Evolutionary conservation across 805 yeast genomes (phyloP), one percentile per base, ranked within the genome.

Genomic region (Nakazawaea anatomiae): DNA sequence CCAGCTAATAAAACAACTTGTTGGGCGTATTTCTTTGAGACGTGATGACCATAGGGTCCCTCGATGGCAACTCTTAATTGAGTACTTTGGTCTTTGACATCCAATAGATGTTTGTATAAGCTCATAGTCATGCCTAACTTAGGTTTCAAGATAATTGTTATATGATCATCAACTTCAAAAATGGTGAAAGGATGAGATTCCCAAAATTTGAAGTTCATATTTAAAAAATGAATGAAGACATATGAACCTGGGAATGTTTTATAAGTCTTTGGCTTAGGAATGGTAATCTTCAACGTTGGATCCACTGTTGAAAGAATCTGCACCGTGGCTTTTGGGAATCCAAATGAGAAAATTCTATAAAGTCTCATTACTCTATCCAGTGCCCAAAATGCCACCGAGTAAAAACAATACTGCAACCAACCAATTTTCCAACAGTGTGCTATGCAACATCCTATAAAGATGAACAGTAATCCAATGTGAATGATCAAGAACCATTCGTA

Each of bases 131-230:
- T 64, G 6, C 86, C 87, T 4, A 69, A 70, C 54, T 80, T 75
- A 4, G 70, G 72, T 58, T 75, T 77, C 47, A 77, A 61, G 56
- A 70, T 68, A 39, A 82, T 70, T 43, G 71, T 71, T 46, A 74
- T 64, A 31, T 75, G 66, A 12, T 65, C 60, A 25, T 64, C 68
- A 6, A 44, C 52, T 11, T 61, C 55, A 41, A 71, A 36, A 62
- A 65, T 53, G 63, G 86, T 79, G 60, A 83, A 82, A 1, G 88
- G 88, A 59, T 83, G 87, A 1, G 84, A 79, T 55, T 82, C 85
- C 80, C 84, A 78, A 53, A 80, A 69, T 48, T 75, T 66, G 52
- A 66, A 56, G 39, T 73, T 70, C 27, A 57, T 53, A 38, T 60
- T 64, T 7, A 78, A 58, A 52, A 77, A 67, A 57, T 80, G 79